Conservation (phyloP, 1,284 basidiomycete genomes). For the Puccinia polysora region DNA sequence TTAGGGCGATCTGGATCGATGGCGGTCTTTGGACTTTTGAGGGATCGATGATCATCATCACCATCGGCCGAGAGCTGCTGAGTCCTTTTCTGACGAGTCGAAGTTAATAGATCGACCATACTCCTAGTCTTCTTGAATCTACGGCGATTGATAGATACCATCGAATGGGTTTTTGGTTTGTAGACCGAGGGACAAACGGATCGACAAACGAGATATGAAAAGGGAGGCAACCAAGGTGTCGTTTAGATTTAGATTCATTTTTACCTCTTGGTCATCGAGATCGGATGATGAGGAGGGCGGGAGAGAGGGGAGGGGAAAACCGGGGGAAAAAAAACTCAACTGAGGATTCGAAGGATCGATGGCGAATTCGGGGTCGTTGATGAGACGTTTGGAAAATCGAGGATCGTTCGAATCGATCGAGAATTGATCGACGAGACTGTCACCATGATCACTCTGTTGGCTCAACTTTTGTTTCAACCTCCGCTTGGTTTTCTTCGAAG, state of each 20-base stretch:
- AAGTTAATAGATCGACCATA: background rate
- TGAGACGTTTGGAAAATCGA: slow-evolving; percentile 75
- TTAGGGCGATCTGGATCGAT: too few species aligned
- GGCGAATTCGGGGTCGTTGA: slow-evolving; percentile 81
- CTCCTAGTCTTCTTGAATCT: slow-evolving; percentile 37
- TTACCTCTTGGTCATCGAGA: too few species aligned
- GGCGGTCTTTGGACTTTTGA: too few species aligned
- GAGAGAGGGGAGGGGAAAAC: background rate
- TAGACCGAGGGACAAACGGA: too few species aligned
- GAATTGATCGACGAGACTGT: slow-evolving; percentile 65
- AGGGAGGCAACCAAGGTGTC: too few species aligned
- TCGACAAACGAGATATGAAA: too few species aligned
- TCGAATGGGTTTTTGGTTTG: too few species aligned
- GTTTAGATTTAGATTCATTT: too few species aligned
- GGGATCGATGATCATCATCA: too few species aligned
- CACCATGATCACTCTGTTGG: slow-evolving; percentile 57
- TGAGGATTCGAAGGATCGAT: slow-evolving; percentile 88
- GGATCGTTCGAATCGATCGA: slow-evolving; percentile 78
- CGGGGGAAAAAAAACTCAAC: background rate
- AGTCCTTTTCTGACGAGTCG: background rate
- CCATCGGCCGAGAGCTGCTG: too few species aligned
- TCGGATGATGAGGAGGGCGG: too few species aligned
- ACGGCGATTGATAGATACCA: background rate
- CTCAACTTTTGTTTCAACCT: slow-evolving; percentile 55
- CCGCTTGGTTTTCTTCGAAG: slow-evolving; percentile 58